Conservation (phyloP, 768 basidiomycete species). For the Boletellus ananas region DNA sequence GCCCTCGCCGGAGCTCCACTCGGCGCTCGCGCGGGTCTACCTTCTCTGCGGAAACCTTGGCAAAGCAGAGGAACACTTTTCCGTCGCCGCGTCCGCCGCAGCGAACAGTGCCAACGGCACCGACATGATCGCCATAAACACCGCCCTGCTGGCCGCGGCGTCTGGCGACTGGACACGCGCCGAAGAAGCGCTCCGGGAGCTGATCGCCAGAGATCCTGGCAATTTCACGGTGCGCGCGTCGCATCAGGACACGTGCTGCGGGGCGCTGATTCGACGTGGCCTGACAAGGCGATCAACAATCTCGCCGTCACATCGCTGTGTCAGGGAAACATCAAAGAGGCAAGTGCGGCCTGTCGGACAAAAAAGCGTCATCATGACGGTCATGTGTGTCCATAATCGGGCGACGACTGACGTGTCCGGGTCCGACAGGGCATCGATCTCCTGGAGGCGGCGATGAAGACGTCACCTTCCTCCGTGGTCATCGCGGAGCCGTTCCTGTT, state of each 20-base stretch:
- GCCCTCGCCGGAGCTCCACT: constrained; percentile 54
- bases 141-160: constrained; percentile 60
- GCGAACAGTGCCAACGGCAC: constrained; percentile 42
- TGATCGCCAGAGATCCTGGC: constrained; percentile 52
- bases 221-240: constrained; percentile 50
- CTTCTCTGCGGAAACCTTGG: constrained; percentile 67
- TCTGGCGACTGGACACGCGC: constrained; percentile 68
- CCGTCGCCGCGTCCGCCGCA: constrained; percentile 36
- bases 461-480: constrained; percentile 68
- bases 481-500: constrained; percentile 82
- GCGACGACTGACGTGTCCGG: not conserved
- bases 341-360: constrained; percentile 20
- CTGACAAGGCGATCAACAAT: constrained; percentile 62
- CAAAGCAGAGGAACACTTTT: constrained; percentile 57
- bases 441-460: constrained; percentile 56
- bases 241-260: not conserved
- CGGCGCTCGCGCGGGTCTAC: constrained; percentile 70
- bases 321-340: constrained; percentile 72
- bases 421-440: constrained; percentile 58
- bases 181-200: constrained; percentile 37
- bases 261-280: not conserved
- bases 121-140: constrained; percentile 55
- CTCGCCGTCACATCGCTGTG: constrained; percentile 66
- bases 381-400: no score
- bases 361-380: not conserved